A percentile compares a stretch with the other conserved stretches of the same genome.
Evolutionary conservation across 108 stramenopile genomes (phyloP).

Genomic region (Nitzschia sp.): DNA sequence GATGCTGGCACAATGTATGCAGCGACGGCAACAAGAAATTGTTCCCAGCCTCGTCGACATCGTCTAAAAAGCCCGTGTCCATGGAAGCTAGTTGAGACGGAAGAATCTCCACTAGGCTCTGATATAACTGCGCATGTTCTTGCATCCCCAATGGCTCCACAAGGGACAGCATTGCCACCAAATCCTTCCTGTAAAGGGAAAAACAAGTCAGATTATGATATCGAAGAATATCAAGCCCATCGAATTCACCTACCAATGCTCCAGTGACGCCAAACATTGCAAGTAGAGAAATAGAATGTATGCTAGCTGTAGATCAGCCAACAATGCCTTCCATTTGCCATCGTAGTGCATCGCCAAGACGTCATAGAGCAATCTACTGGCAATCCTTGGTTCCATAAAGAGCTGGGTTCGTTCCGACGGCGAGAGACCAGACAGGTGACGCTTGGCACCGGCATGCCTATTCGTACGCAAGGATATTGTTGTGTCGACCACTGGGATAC

Average conservation of each 20-base stretch:
- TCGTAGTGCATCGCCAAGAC: constrained; percentile 47
- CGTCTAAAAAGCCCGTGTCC: constrained; percentile 76
- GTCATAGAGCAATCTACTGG: constrained; percentile 34
- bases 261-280: constrained; percentile 75
- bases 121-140: constrained; percentile 39
- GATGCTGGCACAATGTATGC: constrained; percentile 27
- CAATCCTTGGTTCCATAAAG: constrained; percentile 27
- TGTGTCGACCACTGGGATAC: constrained; percentile 69
- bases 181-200: constrained; percentile 31
- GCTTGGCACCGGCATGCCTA: constrained; percentile 66
- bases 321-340: constrained; percentile 39
- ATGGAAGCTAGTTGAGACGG: constrained; percentile 60
- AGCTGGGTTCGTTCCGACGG: constrained; percentile 60
- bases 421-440: constrained; percentile 51
- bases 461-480: constrained; percentile 32
- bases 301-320: constrained; percentile 81
- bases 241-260: constrained; percentile 68
- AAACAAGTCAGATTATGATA: neutral
- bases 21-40: constrained; percentile 74
- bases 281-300: constrained; percentile 71
- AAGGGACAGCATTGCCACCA: constrained; percentile 51
- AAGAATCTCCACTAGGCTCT: constrained; percentile 44
- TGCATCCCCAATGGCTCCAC: neutral
- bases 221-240: neutral
- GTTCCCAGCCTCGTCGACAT: constrained; percentile 62